Conservation (phyloP, 257 asterid species). For the Fraxinus anomala region DNA sequence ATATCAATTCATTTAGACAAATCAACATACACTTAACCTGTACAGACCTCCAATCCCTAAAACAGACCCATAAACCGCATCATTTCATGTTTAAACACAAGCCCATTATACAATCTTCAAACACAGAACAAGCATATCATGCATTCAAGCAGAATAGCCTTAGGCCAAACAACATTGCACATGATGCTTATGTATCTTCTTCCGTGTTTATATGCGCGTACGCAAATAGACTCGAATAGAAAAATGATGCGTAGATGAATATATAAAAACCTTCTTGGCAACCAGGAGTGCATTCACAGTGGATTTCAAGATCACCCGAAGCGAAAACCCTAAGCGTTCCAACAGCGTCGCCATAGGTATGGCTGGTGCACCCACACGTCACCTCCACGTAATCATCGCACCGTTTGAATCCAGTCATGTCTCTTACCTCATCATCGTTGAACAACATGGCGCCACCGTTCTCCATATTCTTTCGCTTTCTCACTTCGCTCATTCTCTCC, state of each 20-base stretch:
- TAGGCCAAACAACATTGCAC: background rate
- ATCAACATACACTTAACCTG: slow-evolving; percentile 9
- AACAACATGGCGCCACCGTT: slow-evolving; percentile 24
- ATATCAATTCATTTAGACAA: background rate
- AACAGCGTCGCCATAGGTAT: slow-evolving; percentile 65
- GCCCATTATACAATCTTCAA: background rate
- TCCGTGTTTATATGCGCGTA: background rate
- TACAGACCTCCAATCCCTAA: background rate
- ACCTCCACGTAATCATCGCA: slow-evolving; percentile 55
- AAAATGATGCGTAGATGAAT: background rate
- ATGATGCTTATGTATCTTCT: background rate
- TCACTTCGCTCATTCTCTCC: slow-evolving; percentile 30
- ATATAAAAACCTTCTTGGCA: slow-evolving; percentile 48
- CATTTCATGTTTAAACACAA: background rate
- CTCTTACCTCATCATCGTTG: slow-evolving; percentile 46
- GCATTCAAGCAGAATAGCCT: background rate
- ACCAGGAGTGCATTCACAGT: slow-evolving; percentile 64
- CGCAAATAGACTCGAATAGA: background rate
- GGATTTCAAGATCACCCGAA: slow-evolving; percentile 54
- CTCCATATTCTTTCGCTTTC: slow-evolving; percentile 18
- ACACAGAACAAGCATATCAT: background rate
- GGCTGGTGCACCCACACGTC: slow-evolving; percentile 68
- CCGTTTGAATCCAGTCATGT: slow-evolving; percentile 41
- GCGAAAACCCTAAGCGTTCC: slow-evolving; percentile 63
- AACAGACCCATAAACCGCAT: background rate